Conservation (phyloP, 1,284 basidiomycete species). For the Puccinia hordei region DNA sequence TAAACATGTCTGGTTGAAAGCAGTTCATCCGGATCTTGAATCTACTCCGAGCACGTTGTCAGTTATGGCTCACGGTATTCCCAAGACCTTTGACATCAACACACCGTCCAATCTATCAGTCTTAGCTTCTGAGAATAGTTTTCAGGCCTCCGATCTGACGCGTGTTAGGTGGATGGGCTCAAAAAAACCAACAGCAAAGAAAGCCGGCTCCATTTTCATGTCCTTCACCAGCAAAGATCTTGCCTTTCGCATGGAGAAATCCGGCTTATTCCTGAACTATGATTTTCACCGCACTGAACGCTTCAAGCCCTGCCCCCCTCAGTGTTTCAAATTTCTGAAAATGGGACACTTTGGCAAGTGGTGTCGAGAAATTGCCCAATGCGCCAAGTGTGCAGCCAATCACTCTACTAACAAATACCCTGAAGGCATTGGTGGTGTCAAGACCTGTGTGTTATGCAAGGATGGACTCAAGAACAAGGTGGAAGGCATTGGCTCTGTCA, state of each 20-base stretch:
- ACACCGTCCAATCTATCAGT: background rate
- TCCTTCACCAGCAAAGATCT: conserved; percentile 1
- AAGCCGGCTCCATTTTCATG: background rate
- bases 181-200: background rate
- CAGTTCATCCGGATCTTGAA: background rate
- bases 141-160: background rate
- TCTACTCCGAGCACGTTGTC: background rate
- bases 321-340: conserved; percentile 13
- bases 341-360: background rate
- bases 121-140: background rate
- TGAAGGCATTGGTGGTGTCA: background rate
- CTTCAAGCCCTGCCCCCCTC: background rate
- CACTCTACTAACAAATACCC: conserved; percentile 15
- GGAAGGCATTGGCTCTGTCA: background rate
- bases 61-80: background rate
- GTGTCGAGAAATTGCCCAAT: conserved; percentile 9
- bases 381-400: conserved; percentile 1
- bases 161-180: background rate
- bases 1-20: conserved; percentile 8
- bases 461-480: background rate
- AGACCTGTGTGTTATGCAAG: conserved; percentile 1
- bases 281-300: background rate
- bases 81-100: background rate
- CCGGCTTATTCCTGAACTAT: conserved; percentile 9
- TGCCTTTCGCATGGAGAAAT: background rate